Evolutionary conservation across 179 eudicot genomes (phyloP), one percentile per base, ranked within the genome.

Genomic region (Silene coronaria): DNA sequence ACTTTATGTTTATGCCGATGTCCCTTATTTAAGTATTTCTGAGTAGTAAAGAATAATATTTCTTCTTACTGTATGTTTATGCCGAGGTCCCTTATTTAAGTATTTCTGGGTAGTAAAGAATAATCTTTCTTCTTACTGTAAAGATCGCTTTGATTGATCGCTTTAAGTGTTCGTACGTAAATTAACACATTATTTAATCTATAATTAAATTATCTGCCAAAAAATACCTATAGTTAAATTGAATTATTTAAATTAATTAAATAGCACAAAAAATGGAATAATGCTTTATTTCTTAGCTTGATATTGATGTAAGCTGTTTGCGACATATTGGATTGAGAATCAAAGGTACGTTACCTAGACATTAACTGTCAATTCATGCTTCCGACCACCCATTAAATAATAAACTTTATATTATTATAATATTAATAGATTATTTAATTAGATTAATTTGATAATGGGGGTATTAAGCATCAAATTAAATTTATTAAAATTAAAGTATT

Each of bases 281-380:
- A 65, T 64, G 65, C 63, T 21, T 67, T 67, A 10, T 36, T 57
- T 67, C 16, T 36, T 57, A 45, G 30, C 12, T 60, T 21, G 14
- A 60, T 60, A 4, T 60, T 11, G 24, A 27, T 66, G 42, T 73
- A 55, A 67, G 62, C 22, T 46, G 51, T 17, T 48, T 2, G 53
- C 71, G 70, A 79, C 78, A 79, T 74, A 74, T 60, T 46, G 78
- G 81, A 60, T 74, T 68, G 71, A 74, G 78, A 79, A 70, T 70
- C 67, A 51, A 38, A 76, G 57, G 78, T 46, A 68, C 53, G 21
- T 62, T 12, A 51, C 32, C 24, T 6, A 26, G 63, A 51, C 57
- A 51, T 51, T 2, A 45, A 74, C 4, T 75, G 79, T 75, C 78
- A 79, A 32, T 51, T 75, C 78, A 70, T 75, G 71, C 71, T 73